A percentile compares a stretch with the other conserved stretches of the same genome.
These are phyloP conservation scores for Candida dendrica DNA, from an alignment of 805 yeast species.

Conservation along the genomic window DNA sequence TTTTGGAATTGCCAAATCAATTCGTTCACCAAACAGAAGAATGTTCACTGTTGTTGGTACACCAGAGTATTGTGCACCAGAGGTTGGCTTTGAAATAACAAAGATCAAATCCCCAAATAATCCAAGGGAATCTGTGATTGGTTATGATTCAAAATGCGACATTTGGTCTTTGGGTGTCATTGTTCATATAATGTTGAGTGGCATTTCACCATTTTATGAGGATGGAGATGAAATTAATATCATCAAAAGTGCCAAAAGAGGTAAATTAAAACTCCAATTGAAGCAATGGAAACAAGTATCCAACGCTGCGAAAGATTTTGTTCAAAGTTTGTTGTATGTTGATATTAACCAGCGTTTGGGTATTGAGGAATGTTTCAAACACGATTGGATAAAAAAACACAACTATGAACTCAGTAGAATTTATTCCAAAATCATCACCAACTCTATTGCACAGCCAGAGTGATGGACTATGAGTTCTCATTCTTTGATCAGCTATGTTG, in stretches of 20 bases:
- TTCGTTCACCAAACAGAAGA: constrained; percentile 23
- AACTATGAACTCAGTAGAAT: constrained; percentile 25
- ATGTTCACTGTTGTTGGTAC: constrained; percentile 53
- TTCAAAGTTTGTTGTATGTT: constrained; percentile 30
- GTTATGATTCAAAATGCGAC: constrained; percentile 54
- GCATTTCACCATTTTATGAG: constrained; percentile 56
- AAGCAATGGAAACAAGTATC: constrained; percentile 38
- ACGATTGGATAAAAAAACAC: constrained; percentile 42
- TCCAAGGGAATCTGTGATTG: constrained; percentile 12
- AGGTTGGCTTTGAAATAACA: constrained; percentile 41
- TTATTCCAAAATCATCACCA: constrained; percentile 24
- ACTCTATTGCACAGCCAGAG: neutral
- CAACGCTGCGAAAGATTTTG: constrained; percentile 37
- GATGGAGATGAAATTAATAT: constrained; percentile 35
- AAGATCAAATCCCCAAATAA: constrained; percentile 7
- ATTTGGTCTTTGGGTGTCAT: constrained; percentile 66
- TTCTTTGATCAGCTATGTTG: no score
- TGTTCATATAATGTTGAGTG: constrained; percentile 50
- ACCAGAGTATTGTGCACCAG: constrained; percentile 70
- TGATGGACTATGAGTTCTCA: no score
- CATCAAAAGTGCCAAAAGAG: constrained; percentile 33
- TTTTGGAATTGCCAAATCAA: constrained; percentile 50
- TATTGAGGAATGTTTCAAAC: constrained; percentile 32
- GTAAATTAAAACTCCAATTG: constrained; percentile 30
- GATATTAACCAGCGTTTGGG: constrained; percentile 30